Base-by-base conservation (phyloP, 225 moss, liverwort and hornwort genomes). In the Pseudisothecium myosuroides region DNA sequence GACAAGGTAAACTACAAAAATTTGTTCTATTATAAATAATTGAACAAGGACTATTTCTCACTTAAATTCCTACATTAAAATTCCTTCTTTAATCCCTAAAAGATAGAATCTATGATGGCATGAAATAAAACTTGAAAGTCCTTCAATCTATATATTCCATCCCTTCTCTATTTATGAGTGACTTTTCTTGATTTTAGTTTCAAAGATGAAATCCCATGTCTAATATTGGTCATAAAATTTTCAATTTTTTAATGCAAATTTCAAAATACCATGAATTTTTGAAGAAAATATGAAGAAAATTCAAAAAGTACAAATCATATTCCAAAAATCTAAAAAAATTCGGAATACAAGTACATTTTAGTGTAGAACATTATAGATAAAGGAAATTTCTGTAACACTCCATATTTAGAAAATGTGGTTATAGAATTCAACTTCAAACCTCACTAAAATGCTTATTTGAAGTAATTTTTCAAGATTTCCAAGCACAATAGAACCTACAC, bases 81-180 rank as follows among this genome's bases (percentile, higher is more conserved):
- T 17, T 73, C 6, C 28, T 17, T 45, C 10, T 73, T 47, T 10
- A 74, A 69, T 0, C 22, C 34, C 24, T 7, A 12, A 12, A 69
- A 0, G 3, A 37, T 1, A 9, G 2, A 43, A 10, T 73, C 17
- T 43, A 45, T 45, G 5, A n/a, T n/a, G 14, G 11, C 4, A 47
- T 45, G 2, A 17, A 17, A 16, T 47, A 3, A 29, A 29, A 73
- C 47, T 11, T 10, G 4, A 39, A 23, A 69, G 7, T 12, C 4
- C 23, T 4, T 45, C 16, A 17, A 0, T 73, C 6, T 17, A 2
- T 29, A 29, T 9, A 1, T 4, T 5, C 15, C 0, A 27, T 16
- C 41, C 27, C 9, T 15, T 71, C 9, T 47, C 11, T 47, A 47
- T 73, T 74, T 47, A 31, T 17, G 1, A 45, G 4, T 11, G 0